Conservation (phyloP, 140 eudicot genomes). For the Stevia rebaudiana region DNA sequence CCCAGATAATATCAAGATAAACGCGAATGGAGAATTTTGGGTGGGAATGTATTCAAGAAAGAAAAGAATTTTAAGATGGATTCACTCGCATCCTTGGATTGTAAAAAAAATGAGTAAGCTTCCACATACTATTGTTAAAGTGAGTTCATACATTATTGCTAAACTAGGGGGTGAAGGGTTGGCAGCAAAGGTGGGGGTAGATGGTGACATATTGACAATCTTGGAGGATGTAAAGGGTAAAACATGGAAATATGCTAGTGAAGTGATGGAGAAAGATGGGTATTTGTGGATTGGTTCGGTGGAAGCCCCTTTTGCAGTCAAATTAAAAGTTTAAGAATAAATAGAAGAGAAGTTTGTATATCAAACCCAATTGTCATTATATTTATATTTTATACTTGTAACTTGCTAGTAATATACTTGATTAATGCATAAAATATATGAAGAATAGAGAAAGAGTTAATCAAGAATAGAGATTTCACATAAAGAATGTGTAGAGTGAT, state of each 20-base stretch:
- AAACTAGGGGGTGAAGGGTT: slow-evolving; percentile 50
- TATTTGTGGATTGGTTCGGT: slow-evolving; percentile 74
- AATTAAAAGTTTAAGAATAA: slow-evolving; percentile 16
- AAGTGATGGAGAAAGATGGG: slow-evolving; percentile 61
- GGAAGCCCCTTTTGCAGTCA: slow-evolving; percentile 38
- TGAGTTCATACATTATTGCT: slow-evolving; percentile 36
- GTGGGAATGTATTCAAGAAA: slow-evolving; percentile 61
- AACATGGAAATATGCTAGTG: slow-evolving; percentile 54
- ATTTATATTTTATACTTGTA: too few species aligned
- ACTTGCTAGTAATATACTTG: too few species aligned
- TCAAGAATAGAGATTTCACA: too few species aligned
- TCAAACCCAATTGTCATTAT: not conserved
- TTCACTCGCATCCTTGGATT: slow-evolving; percentile 42
- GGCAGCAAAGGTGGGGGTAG: slow-evolving; percentile 45
- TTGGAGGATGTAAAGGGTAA: slow-evolving; percentile 58
- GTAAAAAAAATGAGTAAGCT: slow-evolving; percentile 33
- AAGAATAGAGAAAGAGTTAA: too few species aligned
- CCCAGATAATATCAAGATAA: slow-evolving; percentile 72
- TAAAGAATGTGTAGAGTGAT: too few species aligned
- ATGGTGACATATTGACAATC: slow-evolving; percentile 50
- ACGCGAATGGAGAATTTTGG: slow-evolving; percentile 76
- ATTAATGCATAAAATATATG: too few species aligned
- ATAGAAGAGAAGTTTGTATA: not conserved
- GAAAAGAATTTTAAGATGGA: slow-evolving; percentile 29
- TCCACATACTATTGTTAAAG: slow-evolving; percentile 36